Conservation (phyloP, 345 rosid genomes). For the Eucalyptus regnans region DNA sequence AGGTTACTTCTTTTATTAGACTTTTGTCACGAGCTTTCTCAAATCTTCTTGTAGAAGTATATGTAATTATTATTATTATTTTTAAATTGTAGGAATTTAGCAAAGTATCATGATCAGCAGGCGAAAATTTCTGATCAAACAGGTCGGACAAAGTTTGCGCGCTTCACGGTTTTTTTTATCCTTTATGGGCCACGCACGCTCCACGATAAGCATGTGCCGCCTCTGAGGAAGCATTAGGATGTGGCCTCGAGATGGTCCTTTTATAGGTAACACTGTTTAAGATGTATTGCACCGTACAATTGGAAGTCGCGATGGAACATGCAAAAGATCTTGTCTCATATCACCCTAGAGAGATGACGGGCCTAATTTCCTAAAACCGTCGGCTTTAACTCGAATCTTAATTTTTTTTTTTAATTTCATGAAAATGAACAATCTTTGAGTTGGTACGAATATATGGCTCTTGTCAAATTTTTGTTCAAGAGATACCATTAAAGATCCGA, state of each 20-base stretch:
- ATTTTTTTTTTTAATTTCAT: neutral
- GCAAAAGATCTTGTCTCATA: neutral
- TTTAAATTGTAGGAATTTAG: too few relatives aligned
- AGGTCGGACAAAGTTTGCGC: neutral
- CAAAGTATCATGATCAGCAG: neutral
- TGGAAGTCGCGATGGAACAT: neutral
- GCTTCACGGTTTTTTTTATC: neutral
- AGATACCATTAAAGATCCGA: neutral
- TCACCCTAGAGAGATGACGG: neutral
- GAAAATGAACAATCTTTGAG: neutral
- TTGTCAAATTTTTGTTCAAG: neutral
- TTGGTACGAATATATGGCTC: neutral
- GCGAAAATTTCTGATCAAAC: neutral
- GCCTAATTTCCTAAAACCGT: neutral
- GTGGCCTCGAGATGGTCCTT: neutral
- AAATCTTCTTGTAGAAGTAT: neutral
- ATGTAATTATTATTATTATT: neutral
- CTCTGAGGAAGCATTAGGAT: neutral
- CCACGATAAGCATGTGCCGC: neutral
- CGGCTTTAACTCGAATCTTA: neutral
- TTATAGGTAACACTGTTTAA: neutral
- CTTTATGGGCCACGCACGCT: neutral
- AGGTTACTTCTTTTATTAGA: neutral
- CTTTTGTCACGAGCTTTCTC: neutral
- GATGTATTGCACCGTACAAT: neutral